Conservation (phyloP, 805 yeast genomes). For the Deakozyma indianensis region DNA sequence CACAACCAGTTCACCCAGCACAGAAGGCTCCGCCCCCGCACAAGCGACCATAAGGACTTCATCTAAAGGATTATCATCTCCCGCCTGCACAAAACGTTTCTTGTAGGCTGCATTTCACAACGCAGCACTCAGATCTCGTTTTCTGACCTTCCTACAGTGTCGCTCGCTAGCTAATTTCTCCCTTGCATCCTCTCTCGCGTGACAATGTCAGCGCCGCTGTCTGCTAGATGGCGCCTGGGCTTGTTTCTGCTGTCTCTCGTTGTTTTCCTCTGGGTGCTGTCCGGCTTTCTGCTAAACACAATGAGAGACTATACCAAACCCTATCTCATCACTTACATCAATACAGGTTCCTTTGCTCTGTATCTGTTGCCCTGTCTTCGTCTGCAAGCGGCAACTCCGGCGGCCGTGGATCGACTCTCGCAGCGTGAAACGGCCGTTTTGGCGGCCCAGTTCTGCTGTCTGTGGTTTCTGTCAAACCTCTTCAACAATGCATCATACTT, state of each 20-base stretch:
- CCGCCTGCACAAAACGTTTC: too few species aligned
- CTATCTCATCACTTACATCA: constrained; percentile 79
- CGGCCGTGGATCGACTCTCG: constrained; percentile 6
- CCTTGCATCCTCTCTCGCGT: too few species aligned
- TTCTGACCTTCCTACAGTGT: too few species aligned
- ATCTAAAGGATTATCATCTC: too few species aligned
- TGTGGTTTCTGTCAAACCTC: constrained; percentile 87
- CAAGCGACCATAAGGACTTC: too few species aligned
- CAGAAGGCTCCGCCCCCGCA: too few species aligned
- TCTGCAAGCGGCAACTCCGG: background rate
- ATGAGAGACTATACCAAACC: constrained; percentile 66
- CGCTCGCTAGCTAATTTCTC: too few species aligned
- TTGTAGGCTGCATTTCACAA: too few species aligned
- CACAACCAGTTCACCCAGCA: too few species aligned
- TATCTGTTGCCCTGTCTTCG: constrained; percentile 49
- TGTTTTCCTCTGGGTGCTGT: constrained; percentile 78
- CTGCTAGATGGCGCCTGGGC: constrained; percentile 57
- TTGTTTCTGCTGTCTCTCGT: constrained; percentile 59
- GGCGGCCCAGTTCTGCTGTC: constrained; percentile 65
- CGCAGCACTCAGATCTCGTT: too few species aligned
- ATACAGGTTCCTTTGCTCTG: constrained; percentile 70
- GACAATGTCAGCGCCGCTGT: too few species aligned
- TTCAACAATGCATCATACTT: constrained; percentile 77
- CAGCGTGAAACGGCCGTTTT: constrained; percentile 51
- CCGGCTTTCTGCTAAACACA: constrained; percentile 72